Evolutionary conservation across 2,329 filamentous ascomycete genomes (phyloP).

Genomic region (Xylaria sp.): DNA sequence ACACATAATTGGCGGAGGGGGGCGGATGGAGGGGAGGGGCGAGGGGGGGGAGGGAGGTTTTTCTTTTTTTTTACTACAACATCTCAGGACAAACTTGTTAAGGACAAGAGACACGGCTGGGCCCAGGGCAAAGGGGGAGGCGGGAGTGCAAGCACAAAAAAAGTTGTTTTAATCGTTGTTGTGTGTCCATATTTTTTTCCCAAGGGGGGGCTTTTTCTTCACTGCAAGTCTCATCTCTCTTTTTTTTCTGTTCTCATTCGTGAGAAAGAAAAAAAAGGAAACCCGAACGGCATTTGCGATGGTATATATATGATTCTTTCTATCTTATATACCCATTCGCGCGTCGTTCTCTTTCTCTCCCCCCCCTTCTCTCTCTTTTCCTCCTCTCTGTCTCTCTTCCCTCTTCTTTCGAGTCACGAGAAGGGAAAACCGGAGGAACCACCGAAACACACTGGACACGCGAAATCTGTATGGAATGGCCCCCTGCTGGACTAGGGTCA

Average conservation of each 20-base stretch:
- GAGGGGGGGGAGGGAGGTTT: no score
- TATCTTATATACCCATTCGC: no score
- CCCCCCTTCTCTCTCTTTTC: no score
- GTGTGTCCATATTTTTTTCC: neutral
- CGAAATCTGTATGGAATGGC: constrained; percentile 18
- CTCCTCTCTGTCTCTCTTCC: constrained; percentile 4
- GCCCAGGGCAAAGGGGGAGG: neutral
- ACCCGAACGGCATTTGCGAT: neutral
- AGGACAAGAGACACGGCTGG: constrained; percentile 5
- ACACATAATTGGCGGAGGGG: constrained; percentile 4
- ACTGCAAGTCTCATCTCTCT: no score
- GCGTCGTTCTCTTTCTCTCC: no score
- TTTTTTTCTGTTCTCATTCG: no score
- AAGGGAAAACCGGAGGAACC: neutral
- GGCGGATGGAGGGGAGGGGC: no score
- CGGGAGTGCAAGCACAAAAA: constrained; percentile 3
- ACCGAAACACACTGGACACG: constrained; percentile 1
- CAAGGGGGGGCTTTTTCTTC: no score
- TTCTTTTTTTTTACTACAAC: neutral
- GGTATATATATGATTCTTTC: constrained; percentile 7
- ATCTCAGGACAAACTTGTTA: neutral
- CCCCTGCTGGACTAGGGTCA: constrained; percentile 19
- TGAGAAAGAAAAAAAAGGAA: no score
- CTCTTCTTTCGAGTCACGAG: constrained; percentile 1
- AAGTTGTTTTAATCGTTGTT: constrained; percentile 2